Base-by-base conservation (phyloP, 192 early-diverging fungal genomes). In the Phlyctochytrium planicorne region DNA sequence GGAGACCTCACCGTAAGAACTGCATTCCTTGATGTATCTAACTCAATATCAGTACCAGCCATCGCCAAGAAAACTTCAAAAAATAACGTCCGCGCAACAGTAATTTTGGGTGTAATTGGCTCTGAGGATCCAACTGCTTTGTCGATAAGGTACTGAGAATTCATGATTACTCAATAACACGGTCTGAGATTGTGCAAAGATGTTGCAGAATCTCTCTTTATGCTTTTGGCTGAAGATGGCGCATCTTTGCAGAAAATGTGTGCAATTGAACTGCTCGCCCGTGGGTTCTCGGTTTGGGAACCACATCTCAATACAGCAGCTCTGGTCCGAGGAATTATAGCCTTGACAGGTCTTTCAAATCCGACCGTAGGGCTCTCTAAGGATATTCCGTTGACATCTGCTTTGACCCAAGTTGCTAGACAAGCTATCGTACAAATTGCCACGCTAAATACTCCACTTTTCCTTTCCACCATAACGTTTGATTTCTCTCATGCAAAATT, bases 61-160 rank as follows among this genome's bases (percentile, higher is more conserved):
- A 71, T 81, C 32, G 59, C 68, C 3, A 64, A 77, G 3, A 75
- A 72, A 63, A 85, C 84, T 78, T 75, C 82, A 0, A 84, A 86
- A 65, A 66, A 65, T 0, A 70, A 75, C 30, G 61, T 79, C 16
- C 72, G 91, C 1, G 89, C 91, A 1, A 77, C 88, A 0, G 79
- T 94, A 30, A 85, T 94, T 20, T 75, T 94, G 31, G 93, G 84
- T 12, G 88, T 93, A 23, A 81, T 94, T 55, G 91, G 89, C 1
- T 84, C 81, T 1, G 82, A 86, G 40, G 75, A 87, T 52, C 76
- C 88, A 2, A 69, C 78, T 3, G 63, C 76, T 0, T 55, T 91
- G 0, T 31, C 59, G 3, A n/a, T 52, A 12, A 24, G 60, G 67
- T 75, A 23, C 6, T 25, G n/a, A 59, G 2, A 71, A 62, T 23